Conservation (phyloP, 768 basidiomycete species). For the Auricularia sp. region DNA sequence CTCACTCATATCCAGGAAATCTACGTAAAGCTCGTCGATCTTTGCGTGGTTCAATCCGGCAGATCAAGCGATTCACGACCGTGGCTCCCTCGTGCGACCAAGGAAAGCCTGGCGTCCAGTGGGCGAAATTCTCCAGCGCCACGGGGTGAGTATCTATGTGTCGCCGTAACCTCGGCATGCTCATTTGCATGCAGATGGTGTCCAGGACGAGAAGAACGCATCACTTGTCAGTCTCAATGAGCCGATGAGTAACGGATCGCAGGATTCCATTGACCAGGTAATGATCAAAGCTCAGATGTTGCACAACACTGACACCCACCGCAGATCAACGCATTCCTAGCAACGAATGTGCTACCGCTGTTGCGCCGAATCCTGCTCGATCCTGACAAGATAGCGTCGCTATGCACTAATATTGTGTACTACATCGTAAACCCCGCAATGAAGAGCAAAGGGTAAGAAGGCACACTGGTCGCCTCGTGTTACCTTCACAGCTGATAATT, state of each 20-base stretch:
- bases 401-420: slow-evolving; percentile 75
- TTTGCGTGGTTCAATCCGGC: slow-evolving; percentile 62
- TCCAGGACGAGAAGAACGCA: slow-evolving; percentile 51
- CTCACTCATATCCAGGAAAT: slow-evolving; percentile 44
- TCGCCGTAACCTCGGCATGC: neutral
- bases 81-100: slow-evolving; percentile 65
- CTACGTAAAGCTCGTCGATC: slow-evolving; percentile 76
- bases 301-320: neutral
- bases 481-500: slow-evolving; percentile 8
- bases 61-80: slow-evolving; percentile 64
- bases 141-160: slow-evolving; percentile 32
- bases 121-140: slow-evolving; percentile 64
- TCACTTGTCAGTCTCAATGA: neutral
- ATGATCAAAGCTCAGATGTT: neutral
- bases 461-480: neutral
- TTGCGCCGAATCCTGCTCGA: slow-evolving; percentile 74
- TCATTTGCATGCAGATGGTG: slow-evolving; percentile 22
- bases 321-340: slow-evolving; percentile 66
- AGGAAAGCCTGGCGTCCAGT: slow-evolving; percentile 48
- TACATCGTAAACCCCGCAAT: slow-evolving; percentile 74
- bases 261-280: neutral
- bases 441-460: slow-evolving; percentile 65
- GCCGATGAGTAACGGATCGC: neutral
- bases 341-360: slow-evolving; percentile 56
- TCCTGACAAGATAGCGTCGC: slow-evolving; percentile 67